Base-by-base conservation (phyloP, 768 basidiomycete species). In the Podaxis pistillaris region DNA sequence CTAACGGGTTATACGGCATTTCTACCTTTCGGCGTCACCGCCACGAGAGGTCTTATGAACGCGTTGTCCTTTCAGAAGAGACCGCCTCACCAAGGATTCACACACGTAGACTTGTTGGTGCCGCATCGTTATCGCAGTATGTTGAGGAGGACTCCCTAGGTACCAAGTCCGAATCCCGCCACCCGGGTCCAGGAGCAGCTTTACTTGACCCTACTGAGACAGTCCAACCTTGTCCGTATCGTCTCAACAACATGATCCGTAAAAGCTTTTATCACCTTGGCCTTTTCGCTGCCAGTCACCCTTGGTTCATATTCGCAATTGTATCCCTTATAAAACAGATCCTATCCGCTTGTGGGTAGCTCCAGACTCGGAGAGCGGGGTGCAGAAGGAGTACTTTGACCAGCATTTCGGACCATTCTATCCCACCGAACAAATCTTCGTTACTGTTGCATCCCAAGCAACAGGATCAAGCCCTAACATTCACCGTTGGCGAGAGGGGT, bases 331-430 rank as follows among this genome's bases (percentile, higher is more conserved):
- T 85, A 19, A 19, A 19, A 96, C 89, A 1, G 93, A 98, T 71
- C 97, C 97, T 0, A 96, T 99, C n/a, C 83, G 90, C 51, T 78
- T 99, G 24, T 99, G 97, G 97, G 97, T 99, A n/a, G 81, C 94
- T 0, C 92, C 93, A 0, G 81, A 87, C 40, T 95, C 93, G 26
- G 92, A 94, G 72, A 91, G 92, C 75, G 93, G 88, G 64, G 66
- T 85, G 6, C 90, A 96, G 73, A 98, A 98, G 74, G 90, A 94
- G 49, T 93, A 85, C 68, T 99, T 99, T 70, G 97, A 99, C 75
- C 78, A 90, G 66, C 85, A 93, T 68, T 99, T 99, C 67, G 96
- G 96, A 3, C 97, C 97, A 3, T 98, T 98, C 77, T 99, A 97
- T 75, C 88, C 95, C 19, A 83, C 94, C 0, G 87, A 99, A 70